Percentiles rank a stretch among this genome's conserved stretches.
Conservation (phyloP, 2,329 filamentous ascomycete genomes). For the Arthrobotrys entomopaga region DNA sequence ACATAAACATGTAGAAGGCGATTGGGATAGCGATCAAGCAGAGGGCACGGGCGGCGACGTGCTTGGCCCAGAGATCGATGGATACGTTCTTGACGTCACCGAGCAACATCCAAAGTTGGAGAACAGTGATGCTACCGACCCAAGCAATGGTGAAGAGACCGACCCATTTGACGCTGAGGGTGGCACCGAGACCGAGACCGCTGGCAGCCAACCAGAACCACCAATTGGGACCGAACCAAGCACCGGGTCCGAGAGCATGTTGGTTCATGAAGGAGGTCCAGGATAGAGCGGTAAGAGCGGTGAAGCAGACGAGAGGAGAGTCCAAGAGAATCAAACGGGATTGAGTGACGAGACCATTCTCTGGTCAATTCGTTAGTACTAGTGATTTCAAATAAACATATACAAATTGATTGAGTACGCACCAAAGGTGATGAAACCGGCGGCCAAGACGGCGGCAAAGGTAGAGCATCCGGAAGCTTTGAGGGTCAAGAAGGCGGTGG, state of each 20-base stretch:
- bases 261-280: slow-evolving; percentile 97
- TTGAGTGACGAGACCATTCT: slow-evolving; percentile 95
- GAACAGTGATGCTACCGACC: slow-evolving; percentile 87
- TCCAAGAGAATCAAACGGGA: slow-evolving; percentile 95
- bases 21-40: slow-evolving; percentile 89
- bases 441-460: slow-evolving; percentile 82
- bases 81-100: slow-evolving; percentile 89
- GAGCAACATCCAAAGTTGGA: slow-evolving; percentile 95
- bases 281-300: slow-evolving; percentile 86
- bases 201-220: slow-evolving; percentile 97
- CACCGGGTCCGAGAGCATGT: slow-evolving; percentile 87
- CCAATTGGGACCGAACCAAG: slow-evolving; percentile 89
- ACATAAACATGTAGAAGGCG: slow-evolving; percentile 95
- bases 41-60: slow-evolving; percentile 89
- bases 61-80: slow-evolving; percentile 79
- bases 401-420: slow-evolving; percentile 57
- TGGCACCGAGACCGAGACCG: slow-evolving; percentile 86
- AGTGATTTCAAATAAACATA: neutral
- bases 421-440: slow-evolving; percentile 91
- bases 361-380: slow-evolving; percentile 65
- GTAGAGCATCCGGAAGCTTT: slow-evolving; percentile 91
- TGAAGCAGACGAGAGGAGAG: slow-evolving; percentile 91
- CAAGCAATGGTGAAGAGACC: slow-evolving; percentile 98
- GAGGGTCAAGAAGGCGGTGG: slow-evolving; percentile 92
- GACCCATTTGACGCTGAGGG: slow-evolving; percentile 97